phyloP scores from a whole-genome alignment of 331 rosid species.

The Arachis monticola region DNA sequence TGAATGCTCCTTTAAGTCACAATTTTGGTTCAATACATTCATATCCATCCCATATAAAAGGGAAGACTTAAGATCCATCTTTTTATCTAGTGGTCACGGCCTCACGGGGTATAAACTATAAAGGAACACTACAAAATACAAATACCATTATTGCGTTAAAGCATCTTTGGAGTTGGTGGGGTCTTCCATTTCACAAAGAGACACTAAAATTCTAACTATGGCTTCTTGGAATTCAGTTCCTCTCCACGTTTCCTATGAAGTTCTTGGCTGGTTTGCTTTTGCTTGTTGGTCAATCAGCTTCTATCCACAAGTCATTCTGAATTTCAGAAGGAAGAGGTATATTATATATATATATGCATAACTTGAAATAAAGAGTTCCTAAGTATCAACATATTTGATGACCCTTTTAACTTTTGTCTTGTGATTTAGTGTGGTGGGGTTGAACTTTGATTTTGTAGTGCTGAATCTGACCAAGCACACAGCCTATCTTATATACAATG shows the following conservation, averaged over 20 bases:
- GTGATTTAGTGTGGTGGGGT: conserved; percentile 73
- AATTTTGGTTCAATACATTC: conserved; percentile 17
- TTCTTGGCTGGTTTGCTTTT: conserved; percentile 84
- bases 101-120: not conserved
- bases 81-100: not conserved
- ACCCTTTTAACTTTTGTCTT: not conserved
- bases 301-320: conserved; percentile 87
- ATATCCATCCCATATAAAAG: not conserved
- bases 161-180: not conserved
- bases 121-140: not conserved
- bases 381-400: not conserved
- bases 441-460: conserved; percentile 79
- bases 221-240: conserved; percentile 79
- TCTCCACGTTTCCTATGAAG: conserved; percentile 64
- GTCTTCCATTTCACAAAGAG: not conserved
- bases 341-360: not conserved
- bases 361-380: not conserved
- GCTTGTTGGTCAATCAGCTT: conserved; percentile 70
- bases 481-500: conserved; percentile 74
- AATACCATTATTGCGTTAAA: not conserved
- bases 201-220: conserved; percentile 41
- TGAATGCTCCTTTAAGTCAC: conserved; percentile 18
- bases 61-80: not conserved
- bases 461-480: conserved; percentile 80
- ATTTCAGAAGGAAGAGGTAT: conserved; percentile 57